Evolutionary conservation across 2,329 filamentous ascomycete genomes (phyloP).

Genomic region (Clarireedia homoeocarpa): DNA sequence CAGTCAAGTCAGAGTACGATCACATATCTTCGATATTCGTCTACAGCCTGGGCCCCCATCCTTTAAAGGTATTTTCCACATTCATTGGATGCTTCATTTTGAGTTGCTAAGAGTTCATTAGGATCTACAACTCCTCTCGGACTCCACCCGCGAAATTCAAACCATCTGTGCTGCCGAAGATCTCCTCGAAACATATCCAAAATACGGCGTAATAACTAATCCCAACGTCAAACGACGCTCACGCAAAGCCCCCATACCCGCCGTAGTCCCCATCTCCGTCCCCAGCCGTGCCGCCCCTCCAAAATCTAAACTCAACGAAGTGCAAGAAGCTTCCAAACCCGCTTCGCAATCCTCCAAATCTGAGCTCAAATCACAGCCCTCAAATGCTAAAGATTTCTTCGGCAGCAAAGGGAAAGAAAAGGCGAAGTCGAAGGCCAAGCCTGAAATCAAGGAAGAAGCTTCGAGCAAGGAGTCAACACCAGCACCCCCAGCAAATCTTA

Average conservation of each 20-base stretch:
- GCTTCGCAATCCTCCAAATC: constrained; percentile 2
- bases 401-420: constrained; percentile 30
- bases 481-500: constrained; percentile 32
- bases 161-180: constrained; percentile 50
- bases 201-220: constrained; percentile 71
- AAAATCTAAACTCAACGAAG: constrained; percentile 8
- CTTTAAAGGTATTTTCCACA: constrained; percentile 47
- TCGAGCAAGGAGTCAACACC: constrained; percentile 16
- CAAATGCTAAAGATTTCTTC: constrained; percentile 31
- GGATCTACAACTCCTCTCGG: constrained; percentile 63
- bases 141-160: constrained; percentile 57
- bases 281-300: constrained; percentile 10
- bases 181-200: constrained; percentile 47
- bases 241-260: constrained; percentile 14
- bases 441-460: constrained; percentile 10
- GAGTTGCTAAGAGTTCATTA: constrained; percentile 15
- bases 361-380: constrained; percentile 21
- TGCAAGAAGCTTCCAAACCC: constrained; percentile 12
- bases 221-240: constrained; percentile 49
- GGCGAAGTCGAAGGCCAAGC: constrained; percentile 10
- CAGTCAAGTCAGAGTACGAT: constrained; percentile 58
- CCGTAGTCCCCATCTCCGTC: constrained; percentile 23
- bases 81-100: background rate
- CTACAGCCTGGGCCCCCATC: constrained; percentile 72
- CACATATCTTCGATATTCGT: constrained; percentile 74